phyloP scores from a whole-genome alignment of 2,329 filamentous ascomycete species.

The Pleurostoma richardsiae region DNA sequence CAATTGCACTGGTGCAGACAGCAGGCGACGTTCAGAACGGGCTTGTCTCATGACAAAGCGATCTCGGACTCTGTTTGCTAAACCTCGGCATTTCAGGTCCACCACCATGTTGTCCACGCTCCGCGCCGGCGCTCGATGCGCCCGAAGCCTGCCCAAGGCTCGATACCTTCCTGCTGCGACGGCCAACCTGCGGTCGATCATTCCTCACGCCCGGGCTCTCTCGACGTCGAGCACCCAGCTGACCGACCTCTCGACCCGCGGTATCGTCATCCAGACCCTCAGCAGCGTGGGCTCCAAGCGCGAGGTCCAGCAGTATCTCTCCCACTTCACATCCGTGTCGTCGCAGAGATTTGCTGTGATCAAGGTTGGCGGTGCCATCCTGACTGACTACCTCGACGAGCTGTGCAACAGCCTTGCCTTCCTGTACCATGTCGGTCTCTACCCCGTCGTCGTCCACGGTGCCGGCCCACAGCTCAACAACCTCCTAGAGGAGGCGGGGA shows the following conservation, averaged over 20 bases:
- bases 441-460: constrained; percentile 92
- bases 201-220: constrained; percentile 21
- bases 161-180: constrained; percentile 1
- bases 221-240: constrained; percentile 24
- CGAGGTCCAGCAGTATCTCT: constrained; percentile 95
- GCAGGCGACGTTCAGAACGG: no score
- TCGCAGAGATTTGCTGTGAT: constrained; percentile 98
- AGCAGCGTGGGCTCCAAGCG: constrained; percentile 95
- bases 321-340: constrained; percentile 93
- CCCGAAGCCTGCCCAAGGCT: constrained; percentile 20
- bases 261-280: constrained; percentile 82
- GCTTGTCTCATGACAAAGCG: no score
- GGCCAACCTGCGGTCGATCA: constrained; percentile 1
- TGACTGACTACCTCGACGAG: constrained; percentile 90
- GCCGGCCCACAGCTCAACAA: constrained; percentile 93
- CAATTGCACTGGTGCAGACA: no score
- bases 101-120: constrained; percentile 31
- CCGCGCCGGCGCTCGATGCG: constrained; percentile 35
- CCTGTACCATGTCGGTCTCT: constrained; percentile 90
- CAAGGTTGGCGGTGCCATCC: constrained; percentile 94
- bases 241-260: constrained; percentile 60
- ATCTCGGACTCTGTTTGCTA: not conserved
- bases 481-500: constrained; percentile 80
- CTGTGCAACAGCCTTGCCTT: constrained; percentile 86
- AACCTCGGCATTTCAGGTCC: constrained; percentile 31